A percentile compares a stretch with the other conserved stretches of the same genome.
These are phyloP conservation scores for Fusarium sp. DNA, from an alignment of 2,329 filamentous ascomycete genomes.

Conservation along the genomic window DNA sequence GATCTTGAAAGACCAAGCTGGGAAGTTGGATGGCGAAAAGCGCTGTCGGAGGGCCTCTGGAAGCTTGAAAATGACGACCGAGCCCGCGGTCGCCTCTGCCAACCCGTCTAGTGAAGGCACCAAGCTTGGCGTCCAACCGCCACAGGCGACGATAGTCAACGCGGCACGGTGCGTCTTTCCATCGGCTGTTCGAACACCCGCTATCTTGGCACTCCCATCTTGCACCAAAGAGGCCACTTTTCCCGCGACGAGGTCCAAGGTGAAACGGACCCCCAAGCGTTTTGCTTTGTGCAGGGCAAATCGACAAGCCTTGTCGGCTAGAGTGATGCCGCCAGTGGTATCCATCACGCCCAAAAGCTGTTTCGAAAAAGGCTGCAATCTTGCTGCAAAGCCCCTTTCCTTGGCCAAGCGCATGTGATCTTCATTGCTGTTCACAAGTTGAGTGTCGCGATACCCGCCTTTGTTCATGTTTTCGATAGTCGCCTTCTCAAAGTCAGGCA, in stretches of 20 bases:
- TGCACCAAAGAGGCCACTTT: background rate
- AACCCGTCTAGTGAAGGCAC: background rate
- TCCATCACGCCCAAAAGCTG: background rate
- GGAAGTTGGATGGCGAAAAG: background rate
- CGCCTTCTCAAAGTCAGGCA: background rate
- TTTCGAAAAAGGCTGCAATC: background rate
- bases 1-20: background rate
- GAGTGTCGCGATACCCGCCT: background rate
- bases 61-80: background rate
- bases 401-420: background rate
- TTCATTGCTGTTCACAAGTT: background rate
- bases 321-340: background rate
- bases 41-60: background rate
- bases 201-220: background rate
- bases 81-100: background rate
- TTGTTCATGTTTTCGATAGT: background rate
- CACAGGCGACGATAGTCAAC: conserved; percentile 2
- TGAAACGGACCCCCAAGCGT: background rate
- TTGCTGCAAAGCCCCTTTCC: background rate
- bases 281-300: conserved; percentile 13
- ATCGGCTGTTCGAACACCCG: background rate
- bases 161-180: background rate
- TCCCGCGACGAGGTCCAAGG: background rate
- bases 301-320: conserved; percentile 2
- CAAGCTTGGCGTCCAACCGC: conserved; percentile 3